Base-by-base conservation (phyloP, 257 asterid species). In the Pogostemon cablin region DNA sequence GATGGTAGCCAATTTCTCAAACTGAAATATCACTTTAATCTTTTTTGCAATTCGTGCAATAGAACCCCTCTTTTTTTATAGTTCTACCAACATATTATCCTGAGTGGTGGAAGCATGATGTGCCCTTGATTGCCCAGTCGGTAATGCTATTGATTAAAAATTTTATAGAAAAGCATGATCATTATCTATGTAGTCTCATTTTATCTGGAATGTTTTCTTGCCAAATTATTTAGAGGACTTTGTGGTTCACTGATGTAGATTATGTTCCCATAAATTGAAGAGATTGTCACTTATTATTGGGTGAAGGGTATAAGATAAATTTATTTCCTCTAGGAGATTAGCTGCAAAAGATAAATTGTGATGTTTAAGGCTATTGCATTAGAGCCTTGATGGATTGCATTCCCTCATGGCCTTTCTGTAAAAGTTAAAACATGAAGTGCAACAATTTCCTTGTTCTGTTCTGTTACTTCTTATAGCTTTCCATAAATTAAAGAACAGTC, bases 91-190 rank as follows among this genome's bases (percentile, higher is more conserved):
- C 98, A 91, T 77, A 93, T 93, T 54, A 96, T 91, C 70, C 75
- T 93, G 78, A 93, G 99, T 60, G 99, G 99, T 3, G 98, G 98
- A 79, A 91, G 99, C 76, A 91, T 98, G 11, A 93, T 93, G 96
- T 93, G 89, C 80, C 98, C 99, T 63, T 96, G 99, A 79, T 75
- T 93, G 69, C 99, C 98, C 67, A 93, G 98, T 78, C 95, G 99
- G 99, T 93, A 93, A 79, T 75, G 68, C 60, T 57, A 42, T 50
- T 44, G 58, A 65, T 72, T 59, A 5, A 20, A 20, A 0, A 0
- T 20, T 20, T 17, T 8, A 47, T 3, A 3, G 43, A 35, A 17
- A 72, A 66, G 7, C 59, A 62, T 9, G 52, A n/a, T 37, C 47
- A 6, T 55, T 59, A 20, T 59, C 67, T 40, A 12, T 12, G 0